A percentile compares a stretch with the other conserved stretches of the same genome.
Conservation (phyloP, 2,329 filamentous ascomycete genomes). For the Trematosphaeria pertusa region DNA sequence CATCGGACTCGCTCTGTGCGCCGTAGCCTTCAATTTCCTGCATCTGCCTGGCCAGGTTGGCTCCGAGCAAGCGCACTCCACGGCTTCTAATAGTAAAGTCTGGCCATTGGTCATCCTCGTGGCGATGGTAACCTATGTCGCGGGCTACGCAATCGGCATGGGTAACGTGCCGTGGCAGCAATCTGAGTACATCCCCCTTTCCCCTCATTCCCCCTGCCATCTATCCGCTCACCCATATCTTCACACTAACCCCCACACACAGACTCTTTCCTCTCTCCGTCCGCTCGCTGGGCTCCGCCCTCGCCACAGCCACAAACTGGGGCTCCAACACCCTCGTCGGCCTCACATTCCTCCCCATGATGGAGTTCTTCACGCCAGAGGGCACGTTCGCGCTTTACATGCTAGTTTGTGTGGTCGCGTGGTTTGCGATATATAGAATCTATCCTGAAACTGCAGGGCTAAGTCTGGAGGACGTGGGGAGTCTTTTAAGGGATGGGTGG, state of each 20-base stretch:
- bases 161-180: constrained; percentile 98
- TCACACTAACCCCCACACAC: not conserved
- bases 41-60: constrained; percentile 54
- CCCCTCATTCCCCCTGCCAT: not conserved
- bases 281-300: constrained; percentile 73
- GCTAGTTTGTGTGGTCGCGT: constrained; percentile 71
- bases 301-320: constrained; percentile 87
- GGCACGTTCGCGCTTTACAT: constrained; percentile 87
- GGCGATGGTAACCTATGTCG: constrained; percentile 83
- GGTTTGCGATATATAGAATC: constrained; percentile 71
- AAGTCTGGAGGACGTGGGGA: constrained; percentile 79
- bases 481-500: constrained; percentile 74
- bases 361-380: constrained; percentile 74
- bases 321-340: constrained; percentile 84
- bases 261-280: constrained; percentile 77
- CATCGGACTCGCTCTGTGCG: constrained; percentile 72
- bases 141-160: constrained; percentile 83
- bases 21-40: constrained; percentile 74
- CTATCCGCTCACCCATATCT: not conserved
- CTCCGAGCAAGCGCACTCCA: constrained; percentile 21
- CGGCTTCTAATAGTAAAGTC: constrained; percentile 60
- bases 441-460: constrained; percentile 89
- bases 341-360: constrained; percentile 85
- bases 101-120: constrained; percentile 65
- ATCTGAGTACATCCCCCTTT: constrained; percentile 64